These are phyloP conservation scores for Diaporthe sp. DNA, from an alignment of 2,329 filamentous ascomycete genomes.

Conservation along the genomic window DNA sequence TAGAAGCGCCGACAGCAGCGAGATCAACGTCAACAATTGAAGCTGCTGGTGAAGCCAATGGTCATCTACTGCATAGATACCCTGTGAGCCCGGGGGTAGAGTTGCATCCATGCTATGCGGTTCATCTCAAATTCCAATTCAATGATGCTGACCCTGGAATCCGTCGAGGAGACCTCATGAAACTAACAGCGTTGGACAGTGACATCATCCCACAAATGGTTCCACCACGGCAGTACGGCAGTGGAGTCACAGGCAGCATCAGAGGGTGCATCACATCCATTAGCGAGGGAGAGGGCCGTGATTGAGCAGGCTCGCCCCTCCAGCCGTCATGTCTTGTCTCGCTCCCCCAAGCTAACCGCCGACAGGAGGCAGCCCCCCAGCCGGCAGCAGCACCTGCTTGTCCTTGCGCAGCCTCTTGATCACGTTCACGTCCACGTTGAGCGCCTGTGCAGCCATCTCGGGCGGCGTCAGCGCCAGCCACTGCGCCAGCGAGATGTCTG, in stretches of 20 bases:
- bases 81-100: background rate
- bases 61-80: background rate
- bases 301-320: background rate
- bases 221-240: constrained; percentile 3
- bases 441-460: constrained; percentile 70
- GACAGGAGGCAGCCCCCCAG: constrained; percentile 12
- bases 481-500: constrained; percentile 76
- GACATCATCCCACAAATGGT: constrained; percentile 7
- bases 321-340: background rate
- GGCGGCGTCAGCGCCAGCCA: constrained; percentile 78
- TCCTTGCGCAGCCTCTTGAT: constrained; percentile 72
- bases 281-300: background rate
- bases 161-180: background rate
- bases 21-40: background rate
- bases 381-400: constrained; percentile 68
- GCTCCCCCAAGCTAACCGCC: background rate
- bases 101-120: background rate
- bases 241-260: background rate
- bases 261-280: background rate
- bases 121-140: background rate
- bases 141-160: background rate
- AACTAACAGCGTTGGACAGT: background rate
- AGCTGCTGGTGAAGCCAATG: background rate
- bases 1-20: background rate
- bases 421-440: constrained; percentile 71